phyloP scores from a whole-genome alignment of 1,139 yeast species.

The Zhuliangozyma parablackwelliae region DNA sequence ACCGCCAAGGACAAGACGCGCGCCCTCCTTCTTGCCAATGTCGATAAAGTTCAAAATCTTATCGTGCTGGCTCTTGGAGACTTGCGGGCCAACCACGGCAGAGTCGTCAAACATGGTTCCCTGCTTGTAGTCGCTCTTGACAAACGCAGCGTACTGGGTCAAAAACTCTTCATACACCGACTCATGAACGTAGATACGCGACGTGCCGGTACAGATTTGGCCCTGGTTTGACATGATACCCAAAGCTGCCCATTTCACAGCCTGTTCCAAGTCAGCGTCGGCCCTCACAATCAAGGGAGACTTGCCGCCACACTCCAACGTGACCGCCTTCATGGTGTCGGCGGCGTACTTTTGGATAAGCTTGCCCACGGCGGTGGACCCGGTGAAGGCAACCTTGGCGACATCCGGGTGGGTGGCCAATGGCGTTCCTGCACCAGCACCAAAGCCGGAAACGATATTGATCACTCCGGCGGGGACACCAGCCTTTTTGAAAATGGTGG shows the following conservation, averaged over 20 bases:
- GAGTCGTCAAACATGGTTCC: slow-evolving; percentile 55
- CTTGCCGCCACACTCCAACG: slow-evolving; percentile 94
- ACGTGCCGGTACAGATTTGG: slow-evolving; percentile 45
- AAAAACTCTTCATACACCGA: slow-evolving; percentile 48
- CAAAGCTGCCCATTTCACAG: slow-evolving; percentile 79
- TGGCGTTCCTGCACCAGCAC: slow-evolving; percentile 54
- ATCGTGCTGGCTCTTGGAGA: slow-evolving; percentile 64
- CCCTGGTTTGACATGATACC: slow-evolving; percentile 79
- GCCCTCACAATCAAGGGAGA: slow-evolving; percentile 68
- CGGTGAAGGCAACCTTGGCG: slow-evolving; percentile 66
- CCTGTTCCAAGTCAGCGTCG: slow-evolving; percentile 74
- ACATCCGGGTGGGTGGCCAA: slow-evolving; percentile 53
- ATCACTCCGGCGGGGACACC: slow-evolving; percentile 75
- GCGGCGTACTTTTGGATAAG: slow-evolving; percentile 60
- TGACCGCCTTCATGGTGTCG: slow-evolving; percentile 58
- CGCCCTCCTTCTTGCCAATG: slow-evolving; percentile 24
- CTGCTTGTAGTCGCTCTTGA: slow-evolving; percentile 45
- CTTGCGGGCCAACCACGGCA: slow-evolving; percentile 75
- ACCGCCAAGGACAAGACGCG: slow-evolving; percentile 69
- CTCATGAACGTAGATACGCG: slow-evolving; percentile 44
- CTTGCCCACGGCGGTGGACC: slow-evolving; percentile 59
- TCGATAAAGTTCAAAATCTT: slow-evolving; percentile 50
- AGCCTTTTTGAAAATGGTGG: slow-evolving; percentile 52
- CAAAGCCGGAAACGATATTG: slow-evolving; percentile 55
- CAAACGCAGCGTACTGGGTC: slow-evolving; percentile 29